These are phyloP conservation scores for Grammothele lineata DNA, from an alignment of 768 basidiomycete genomes.

Conservation along the genomic window DNA sequence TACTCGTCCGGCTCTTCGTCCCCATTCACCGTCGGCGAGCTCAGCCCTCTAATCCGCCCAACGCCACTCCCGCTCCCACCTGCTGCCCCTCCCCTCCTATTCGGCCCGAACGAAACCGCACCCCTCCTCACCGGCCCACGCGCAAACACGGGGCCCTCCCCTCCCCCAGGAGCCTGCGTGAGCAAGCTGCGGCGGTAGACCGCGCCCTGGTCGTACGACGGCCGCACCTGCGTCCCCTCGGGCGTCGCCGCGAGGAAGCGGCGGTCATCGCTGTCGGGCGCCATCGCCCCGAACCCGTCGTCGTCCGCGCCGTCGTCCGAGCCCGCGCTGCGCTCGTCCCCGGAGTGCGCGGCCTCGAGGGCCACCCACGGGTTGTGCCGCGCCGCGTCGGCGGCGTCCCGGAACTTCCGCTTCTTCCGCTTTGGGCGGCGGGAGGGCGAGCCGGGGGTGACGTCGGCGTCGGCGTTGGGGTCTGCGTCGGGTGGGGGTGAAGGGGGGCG, in stretches of 20 bases:
- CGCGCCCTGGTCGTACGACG: constrained; percentile 69
- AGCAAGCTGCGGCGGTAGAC: constrained; percentile 69
- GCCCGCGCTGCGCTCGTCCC: constrained; percentile 70
- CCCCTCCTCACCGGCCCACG: constrained; percentile 42
- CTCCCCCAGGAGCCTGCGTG: constrained; percentile 57
- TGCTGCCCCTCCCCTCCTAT: constrained; percentile 21
- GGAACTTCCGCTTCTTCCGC: constrained; percentile 25
- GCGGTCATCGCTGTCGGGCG: constrained; percentile 60
- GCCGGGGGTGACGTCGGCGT: too few species aligned
- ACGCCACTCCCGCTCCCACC: constrained; percentile 24
- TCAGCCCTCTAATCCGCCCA: constrained; percentile 34
- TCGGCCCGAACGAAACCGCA: constrained; percentile 8
- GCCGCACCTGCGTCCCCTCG: constrained; percentile 63
- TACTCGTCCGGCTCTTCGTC: constrained; percentile 61
- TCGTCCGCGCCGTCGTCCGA: constrained; percentile 36
- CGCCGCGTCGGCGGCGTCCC: constrained; percentile 31
- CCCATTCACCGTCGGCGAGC: constrained; percentile 48
- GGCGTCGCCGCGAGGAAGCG: constrained; percentile 60
- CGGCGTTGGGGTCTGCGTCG: neutral
- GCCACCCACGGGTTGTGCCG: constrained; percentile 50
- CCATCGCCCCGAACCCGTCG: constrained; percentile 31
- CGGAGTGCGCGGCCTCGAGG: constrained; percentile 72
- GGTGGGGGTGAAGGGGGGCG: constrained; percentile 11
- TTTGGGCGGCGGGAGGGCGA: constrained; percentile 3
- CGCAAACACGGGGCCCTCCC: constrained; percentile 55